phyloP scores from a whole-genome alignment of 2,329 filamentous ascomycete species.

The Apiospora rasikravindrae region DNA sequence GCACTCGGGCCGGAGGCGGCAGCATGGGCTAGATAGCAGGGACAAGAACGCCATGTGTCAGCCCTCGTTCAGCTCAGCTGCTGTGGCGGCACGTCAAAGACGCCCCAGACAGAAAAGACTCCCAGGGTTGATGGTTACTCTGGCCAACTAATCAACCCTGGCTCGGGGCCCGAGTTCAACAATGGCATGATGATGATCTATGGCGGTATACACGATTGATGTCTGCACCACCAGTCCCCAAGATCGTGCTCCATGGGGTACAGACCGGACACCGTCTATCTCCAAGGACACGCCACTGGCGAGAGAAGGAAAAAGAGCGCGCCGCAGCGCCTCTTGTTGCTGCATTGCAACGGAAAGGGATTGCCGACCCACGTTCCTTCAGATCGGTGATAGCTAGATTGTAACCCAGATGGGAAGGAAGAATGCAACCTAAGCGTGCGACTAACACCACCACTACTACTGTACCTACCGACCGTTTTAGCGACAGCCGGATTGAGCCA shows the following conservation, averaged over 20 bases:
- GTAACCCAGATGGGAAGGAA: not conserved
- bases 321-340: not conserved
- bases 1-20: not conserved
- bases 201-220: not conserved
- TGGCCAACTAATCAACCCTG: not conserved
- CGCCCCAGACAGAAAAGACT: not conserved
- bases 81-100: not conserved
- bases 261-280: not conserved
- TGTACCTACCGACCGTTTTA: not conserved
- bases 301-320: not conserved
- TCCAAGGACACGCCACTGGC: not conserved
- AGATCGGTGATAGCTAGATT: conserved; percentile 3
- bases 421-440: not conserved
- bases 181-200: not conserved
- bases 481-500: not conserved
- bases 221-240: not conserved
- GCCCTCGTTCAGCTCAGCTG: conserved; percentile 1
- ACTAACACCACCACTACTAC: not conserved
- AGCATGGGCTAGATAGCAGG: not conserved
- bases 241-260: not conserved
- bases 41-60: not conserved
- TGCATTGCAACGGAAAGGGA: conserved; percentile 13
- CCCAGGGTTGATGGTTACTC: not conserved
- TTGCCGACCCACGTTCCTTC: conserved; percentile 2
- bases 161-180: not conserved